A percentile compares a stretch with the other conserved stretches of the same genome.
Evolutionary conservation across 1,139 yeast species (phyloP).

Genomic region (Pichia sp.): DNA sequence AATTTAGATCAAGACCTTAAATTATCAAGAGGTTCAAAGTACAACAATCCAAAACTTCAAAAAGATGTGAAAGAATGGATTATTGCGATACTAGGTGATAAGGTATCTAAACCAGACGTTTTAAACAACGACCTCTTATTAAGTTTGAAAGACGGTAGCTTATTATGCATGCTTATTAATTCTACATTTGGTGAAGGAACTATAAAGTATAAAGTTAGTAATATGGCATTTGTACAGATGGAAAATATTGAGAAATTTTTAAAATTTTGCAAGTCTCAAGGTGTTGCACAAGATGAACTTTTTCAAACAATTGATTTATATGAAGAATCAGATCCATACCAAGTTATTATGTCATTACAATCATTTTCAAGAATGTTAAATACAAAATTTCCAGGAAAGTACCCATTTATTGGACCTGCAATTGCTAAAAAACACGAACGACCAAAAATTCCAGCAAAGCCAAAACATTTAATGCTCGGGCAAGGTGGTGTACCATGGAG

Average conservation of each 20-base stretch:
- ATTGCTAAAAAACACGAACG: constrained; percentile 35
- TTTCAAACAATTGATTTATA: constrained; percentile 78
- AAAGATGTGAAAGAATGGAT: constrained; percentile 45
- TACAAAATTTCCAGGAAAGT: constrained; percentile 27
- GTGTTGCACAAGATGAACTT: constrained; percentile 77
- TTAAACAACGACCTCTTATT: constrained; percentile 39
- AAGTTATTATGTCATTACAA: constrained; percentile 65
- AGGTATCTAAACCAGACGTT: constrained; percentile 17
- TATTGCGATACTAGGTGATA: constrained; percentile 29
- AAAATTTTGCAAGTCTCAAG: constrained; percentile 50
- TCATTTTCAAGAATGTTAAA: constrained; percentile 64
- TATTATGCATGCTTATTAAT: constrained; percentile 48
- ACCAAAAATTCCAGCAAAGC: constrained; percentile 38
- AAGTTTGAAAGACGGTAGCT: constrained; percentile 57
- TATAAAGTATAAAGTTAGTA: constrained; percentile 54
- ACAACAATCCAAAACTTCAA: constrained; percentile 35
- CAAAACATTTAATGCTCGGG: constrained; percentile 29
- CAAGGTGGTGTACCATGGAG: constrained; percentile 41
- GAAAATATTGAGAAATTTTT: constrained; percentile 77
- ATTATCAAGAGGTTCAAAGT: constrained; percentile 43
- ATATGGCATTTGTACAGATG: constrained; percentile 78
- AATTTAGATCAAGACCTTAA: constrained; percentile 55
- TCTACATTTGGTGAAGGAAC: constrained; percentile 34
- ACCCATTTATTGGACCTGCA: constrained; percentile 32
- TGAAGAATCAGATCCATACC: constrained; percentile 71